phyloP scores from a whole-genome alignment of 768 basidiomycete species.

The Serendipita sp. region DNA sequence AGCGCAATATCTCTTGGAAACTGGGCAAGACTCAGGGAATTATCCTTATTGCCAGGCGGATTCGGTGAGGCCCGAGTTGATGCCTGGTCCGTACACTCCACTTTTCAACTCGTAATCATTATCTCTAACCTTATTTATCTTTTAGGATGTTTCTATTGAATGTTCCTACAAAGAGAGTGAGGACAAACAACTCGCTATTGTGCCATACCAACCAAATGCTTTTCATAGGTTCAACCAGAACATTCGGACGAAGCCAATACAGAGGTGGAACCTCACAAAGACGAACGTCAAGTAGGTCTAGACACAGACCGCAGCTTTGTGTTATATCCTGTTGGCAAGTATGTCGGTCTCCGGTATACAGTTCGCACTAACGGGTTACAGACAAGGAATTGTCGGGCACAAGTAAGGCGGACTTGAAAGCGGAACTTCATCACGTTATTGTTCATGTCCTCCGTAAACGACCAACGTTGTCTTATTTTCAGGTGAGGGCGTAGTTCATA shows the following conservation, averaged over 20 bases:
- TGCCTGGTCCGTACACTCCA: constrained; percentile 32
- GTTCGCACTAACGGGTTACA: constrained; percentile 12
- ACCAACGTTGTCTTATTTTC: constrained; percentile 67
- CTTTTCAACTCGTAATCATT: constrained; percentile 15
- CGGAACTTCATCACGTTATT: constrained; percentile 52
- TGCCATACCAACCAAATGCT: not conserved
- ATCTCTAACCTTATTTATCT: constrained; percentile 23
- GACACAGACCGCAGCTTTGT: constrained; percentile 92
- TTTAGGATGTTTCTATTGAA: constrained; percentile 17
- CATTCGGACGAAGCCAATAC: not conserved
- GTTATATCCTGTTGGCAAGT: constrained; percentile 74
- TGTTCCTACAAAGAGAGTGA: not conserved
- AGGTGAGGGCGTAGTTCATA: constrained; percentile 26
- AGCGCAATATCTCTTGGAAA: constrained; percentile 13
- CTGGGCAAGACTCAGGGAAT: constrained; percentile 31
- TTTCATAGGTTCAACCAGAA: not conserved
- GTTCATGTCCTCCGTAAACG: constrained; percentile 58
- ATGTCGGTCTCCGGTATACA: constrained; percentile 10
- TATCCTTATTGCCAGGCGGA: constrained; percentile 42
- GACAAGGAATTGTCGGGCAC: constrained; percentile 20
- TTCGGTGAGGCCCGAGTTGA: constrained; percentile 39
- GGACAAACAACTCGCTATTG: not conserved
- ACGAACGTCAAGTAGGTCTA: constrained; percentile 74
- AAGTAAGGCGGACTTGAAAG: constrained; percentile 36
- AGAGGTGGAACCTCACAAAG: constrained; percentile 31